Evolutionary conservation across 768 basidiomycete genomes (phyloP).

Genomic region (Podaxis pistillaris): DNA sequence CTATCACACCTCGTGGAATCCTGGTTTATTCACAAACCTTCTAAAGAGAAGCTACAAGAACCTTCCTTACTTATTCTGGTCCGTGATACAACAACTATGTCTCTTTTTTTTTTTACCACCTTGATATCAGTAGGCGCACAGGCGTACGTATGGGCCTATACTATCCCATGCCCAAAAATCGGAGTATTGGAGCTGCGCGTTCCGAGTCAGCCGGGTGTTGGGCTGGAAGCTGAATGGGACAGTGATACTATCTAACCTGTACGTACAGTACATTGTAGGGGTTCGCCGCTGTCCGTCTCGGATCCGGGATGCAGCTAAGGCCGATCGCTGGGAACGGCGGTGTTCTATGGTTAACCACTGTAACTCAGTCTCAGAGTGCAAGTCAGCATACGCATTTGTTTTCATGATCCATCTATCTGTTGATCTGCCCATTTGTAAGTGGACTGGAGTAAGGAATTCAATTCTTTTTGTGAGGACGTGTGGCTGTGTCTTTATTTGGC

Average conservation of each 20-base stretch:
- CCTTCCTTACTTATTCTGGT: background rate
- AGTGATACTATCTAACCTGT: too few species aligned
- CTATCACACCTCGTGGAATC: conserved; percentile 2
- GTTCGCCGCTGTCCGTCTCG: too few species aligned
- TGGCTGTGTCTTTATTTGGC: conserved; percentile 11
- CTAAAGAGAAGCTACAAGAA: background rate
- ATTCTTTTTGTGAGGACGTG: background rate
- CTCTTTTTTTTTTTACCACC: background rate
- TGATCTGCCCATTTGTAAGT: background rate
- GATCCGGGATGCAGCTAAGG: too few species aligned
- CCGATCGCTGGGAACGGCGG: too few species aligned
- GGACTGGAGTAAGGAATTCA: background rate
- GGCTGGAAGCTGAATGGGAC: too few species aligned
- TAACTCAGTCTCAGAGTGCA: too few species aligned
- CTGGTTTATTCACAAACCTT: background rate
- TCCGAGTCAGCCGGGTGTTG: too few species aligned
- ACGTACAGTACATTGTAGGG: too few species aligned
- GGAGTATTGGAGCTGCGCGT: background rate
- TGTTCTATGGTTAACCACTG: too few species aligned
- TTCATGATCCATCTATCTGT: background rate
- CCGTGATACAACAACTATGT: background rate
- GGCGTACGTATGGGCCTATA: background rate
- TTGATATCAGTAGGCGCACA: background rate
- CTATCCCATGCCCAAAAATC: background rate
- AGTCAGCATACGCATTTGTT: too few species aligned